Conservation (phyloP, 306 rosid species). For the Sicyos baderoa region DNA sequence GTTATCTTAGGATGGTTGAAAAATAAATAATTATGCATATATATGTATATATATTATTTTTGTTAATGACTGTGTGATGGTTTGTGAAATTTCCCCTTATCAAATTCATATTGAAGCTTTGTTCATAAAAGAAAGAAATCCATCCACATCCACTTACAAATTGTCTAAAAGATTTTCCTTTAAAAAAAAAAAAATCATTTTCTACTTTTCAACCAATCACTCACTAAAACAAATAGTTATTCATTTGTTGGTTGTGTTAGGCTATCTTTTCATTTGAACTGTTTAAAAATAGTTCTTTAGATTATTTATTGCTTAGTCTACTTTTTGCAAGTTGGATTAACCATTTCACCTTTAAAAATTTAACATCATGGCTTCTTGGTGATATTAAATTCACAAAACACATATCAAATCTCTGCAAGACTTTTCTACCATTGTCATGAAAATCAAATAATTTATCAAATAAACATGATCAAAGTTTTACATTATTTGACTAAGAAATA, state of each 20-base stretch:
- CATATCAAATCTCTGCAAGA: background rate
- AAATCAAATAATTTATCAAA: background rate
- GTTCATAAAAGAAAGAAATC: background rate
- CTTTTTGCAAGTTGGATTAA: too few species aligned
- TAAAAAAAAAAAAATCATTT: background rate
- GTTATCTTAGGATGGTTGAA: too few species aligned
- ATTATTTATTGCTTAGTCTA: too few species aligned
- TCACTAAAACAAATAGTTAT: background rate
- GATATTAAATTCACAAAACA: background rate
- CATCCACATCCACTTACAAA: background rate
- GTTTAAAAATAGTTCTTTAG: background rate
- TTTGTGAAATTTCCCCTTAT: background rate
- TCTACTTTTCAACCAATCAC: background rate
- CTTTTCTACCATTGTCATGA: background rate
- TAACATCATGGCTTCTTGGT: background rate
- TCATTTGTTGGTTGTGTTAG: background rate
- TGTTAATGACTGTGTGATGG: too few species aligned
- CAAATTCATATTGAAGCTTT: background rate
- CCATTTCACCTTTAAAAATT: too few species aligned
- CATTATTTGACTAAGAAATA: too few species aligned
- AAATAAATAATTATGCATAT: too few species aligned
- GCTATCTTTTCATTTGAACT: slow-evolving; percentile 1
- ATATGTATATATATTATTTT: too few species aligned
- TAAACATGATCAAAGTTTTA: too few species aligned
- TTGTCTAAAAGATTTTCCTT: background rate